These are phyloP conservation scores for Cryomyces minteri DNA, from an alignment of 495 filamentous ascomycete species.

Conservation along the genomic window DNA sequence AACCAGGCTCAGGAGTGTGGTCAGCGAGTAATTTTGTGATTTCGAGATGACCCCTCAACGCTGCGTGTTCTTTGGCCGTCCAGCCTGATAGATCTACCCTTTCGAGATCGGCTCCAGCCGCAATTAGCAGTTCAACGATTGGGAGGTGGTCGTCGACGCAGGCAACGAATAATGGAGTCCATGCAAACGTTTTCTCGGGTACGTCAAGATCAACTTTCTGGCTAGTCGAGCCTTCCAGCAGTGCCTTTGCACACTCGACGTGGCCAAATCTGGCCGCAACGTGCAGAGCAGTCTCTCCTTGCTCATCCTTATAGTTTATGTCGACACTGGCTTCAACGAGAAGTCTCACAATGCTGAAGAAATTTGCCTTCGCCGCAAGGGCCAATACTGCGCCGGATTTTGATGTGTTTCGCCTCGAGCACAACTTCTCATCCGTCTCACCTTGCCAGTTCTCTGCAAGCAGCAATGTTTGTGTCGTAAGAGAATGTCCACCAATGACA, in stretches of 20 bases:
- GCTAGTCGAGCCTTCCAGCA: constrained; percentile 47
- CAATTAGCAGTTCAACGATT: constrained; percentile 51
- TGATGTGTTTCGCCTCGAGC: constrained; percentile 46
- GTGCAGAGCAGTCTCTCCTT: constrained; percentile 87
- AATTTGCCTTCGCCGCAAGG: constrained; percentile 73
- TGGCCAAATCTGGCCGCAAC: constrained; percentile 82
- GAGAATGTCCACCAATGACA: constrained; percentile 76
- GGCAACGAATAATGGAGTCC: constrained; percentile 86
- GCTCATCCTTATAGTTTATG: constrained; percentile 82
- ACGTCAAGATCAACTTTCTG: constrained; percentile 64
- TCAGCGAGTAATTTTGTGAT: constrained; percentile 52
- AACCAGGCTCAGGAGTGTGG: constrained; percentile 24
- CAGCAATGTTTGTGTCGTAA: constrained; percentile 65
- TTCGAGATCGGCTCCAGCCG: constrained; percentile 55
- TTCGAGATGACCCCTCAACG: constrained; percentile 64
- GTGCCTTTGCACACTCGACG: constrained; percentile 52
- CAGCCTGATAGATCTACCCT: constrained; percentile 72
- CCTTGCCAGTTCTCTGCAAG: constrained; percentile 60
- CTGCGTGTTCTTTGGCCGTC: constrained; percentile 88
- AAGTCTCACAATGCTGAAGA: constrained; percentile 60
- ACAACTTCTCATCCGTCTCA: constrained; percentile 34
- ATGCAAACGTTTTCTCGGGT: constrained; percentile 67
- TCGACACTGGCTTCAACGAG: constrained; percentile 83
- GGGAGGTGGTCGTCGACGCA: constrained; percentile 67
- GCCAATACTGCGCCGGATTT: constrained; percentile 83